A percentile compares a stretch with the other conserved stretches of the same genome.
These are phyloP conservation scores for Chenopodium formosanum DNA, from an alignment of 148 eudicot genomes.

Conservation along the genomic window DNA sequence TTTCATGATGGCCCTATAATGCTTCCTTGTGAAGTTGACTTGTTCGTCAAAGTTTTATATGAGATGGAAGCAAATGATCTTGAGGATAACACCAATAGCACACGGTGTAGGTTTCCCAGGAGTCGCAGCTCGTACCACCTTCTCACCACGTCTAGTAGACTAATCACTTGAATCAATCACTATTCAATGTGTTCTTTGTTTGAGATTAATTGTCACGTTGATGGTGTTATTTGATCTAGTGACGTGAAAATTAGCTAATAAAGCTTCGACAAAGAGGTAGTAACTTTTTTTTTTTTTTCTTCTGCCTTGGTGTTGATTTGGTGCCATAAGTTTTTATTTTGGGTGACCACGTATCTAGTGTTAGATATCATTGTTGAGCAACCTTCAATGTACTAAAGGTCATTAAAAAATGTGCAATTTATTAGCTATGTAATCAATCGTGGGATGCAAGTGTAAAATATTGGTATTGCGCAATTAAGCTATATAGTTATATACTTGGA, in stretches of 20 bases:
- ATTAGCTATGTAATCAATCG: background rate
- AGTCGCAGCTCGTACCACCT: conserved; percentile 32
- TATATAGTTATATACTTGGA: background rate
- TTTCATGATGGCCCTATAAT: conserved; percentile 54
- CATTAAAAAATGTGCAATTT: background rate
- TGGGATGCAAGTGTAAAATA: conserved; percentile 1
- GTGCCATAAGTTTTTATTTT: background rate
- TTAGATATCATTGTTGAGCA: background rate
- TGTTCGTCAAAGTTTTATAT: conserved; percentile 45
- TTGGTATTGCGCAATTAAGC: background rate
- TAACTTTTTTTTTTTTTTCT: background rate
- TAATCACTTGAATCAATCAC: conserved; percentile 19
- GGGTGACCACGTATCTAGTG: background rate
- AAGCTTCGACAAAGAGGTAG: background rate
- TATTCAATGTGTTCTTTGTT: background rate
- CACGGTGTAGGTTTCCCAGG: conserved; percentile 30
- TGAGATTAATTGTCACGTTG: background rate
- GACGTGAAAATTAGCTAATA: background rate
- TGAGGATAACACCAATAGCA: background rate
- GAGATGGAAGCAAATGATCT: conserved; percentile 41
- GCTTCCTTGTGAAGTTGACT: conserved; percentile 66
- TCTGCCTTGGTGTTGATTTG: background rate
- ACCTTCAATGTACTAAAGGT: background rate
- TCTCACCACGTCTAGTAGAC: conserved; percentile 28
- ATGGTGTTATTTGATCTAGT: background rate